Evolutionary conservation across 177 flowering plant species (phyloP).

Genomic region (Telopea speciosissima): DNA sequence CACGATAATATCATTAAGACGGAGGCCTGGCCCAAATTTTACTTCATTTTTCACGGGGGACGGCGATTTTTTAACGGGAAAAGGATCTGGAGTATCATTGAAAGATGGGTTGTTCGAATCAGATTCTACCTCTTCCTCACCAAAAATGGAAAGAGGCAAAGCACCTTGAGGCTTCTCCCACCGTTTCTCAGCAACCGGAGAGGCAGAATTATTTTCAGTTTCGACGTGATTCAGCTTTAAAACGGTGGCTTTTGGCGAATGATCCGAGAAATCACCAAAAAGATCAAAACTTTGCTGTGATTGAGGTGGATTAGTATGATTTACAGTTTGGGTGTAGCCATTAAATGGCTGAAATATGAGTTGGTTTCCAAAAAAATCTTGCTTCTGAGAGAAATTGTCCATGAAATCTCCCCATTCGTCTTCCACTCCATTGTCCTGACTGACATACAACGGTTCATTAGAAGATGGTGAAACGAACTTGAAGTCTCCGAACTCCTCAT

Average conservation of each 20-base stretch:
- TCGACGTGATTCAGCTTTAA: slow-evolving; percentile 3
- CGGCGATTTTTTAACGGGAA: slow-evolving; percentile 4
- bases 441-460: not conserved
- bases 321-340: slow-evolving; percentile 12
- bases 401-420: slow-evolving; percentile 74
- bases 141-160: slow-evolving; percentile 70
- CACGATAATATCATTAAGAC: slow-evolving; percentile 38
- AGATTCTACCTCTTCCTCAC: slow-evolving; percentile 36
- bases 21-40: slow-evolving; percentile 14
- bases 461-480: slow-evolving; percentile 30
- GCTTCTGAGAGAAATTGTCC: slow-evolving; percentile 14
- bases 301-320: slow-evolving; percentile 1
- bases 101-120: slow-evolving; percentile 10
- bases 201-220: slow-evolving; percentile 1
- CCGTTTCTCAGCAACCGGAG: slow-evolving; percentile 2
- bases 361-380: slow-evolving; percentile 12
- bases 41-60: slow-evolving; percentile 15
- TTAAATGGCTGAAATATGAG: slow-evolving; percentile 6
- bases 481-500: slow-evolving; percentile 61
- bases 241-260: not conserved
- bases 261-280: slow-evolving; percentile 12
- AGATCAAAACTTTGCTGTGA: slow-evolving; percentile 9
- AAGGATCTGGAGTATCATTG: slow-evolving; percentile 6
- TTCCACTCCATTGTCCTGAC: slow-evolving; percentile 9
- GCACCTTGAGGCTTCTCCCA: slow-evolving; percentile 59